These are phyloP conservation scores for Brassica hybrid DNA, from an alignment of 441 rosid genomes.

Conservation along the genomic window DNA sequence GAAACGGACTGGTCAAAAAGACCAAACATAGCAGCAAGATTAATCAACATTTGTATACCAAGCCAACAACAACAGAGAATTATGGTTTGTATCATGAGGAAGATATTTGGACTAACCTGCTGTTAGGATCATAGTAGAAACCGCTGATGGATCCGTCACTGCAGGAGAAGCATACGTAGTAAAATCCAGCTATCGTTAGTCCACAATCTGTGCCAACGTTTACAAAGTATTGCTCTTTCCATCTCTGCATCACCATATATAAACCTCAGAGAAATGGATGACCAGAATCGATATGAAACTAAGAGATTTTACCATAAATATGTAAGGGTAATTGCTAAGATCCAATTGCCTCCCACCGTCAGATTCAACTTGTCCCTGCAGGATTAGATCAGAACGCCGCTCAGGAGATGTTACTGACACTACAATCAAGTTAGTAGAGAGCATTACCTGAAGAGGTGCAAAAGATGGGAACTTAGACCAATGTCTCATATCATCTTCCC, in stretches of 20 bases:
- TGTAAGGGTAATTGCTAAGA: slow-evolving; percentile 69
- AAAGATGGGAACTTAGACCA: slow-evolving; percentile 90
- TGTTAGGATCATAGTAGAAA: slow-evolving; percentile 92
- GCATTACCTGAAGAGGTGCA: slow-evolving; percentile 65
- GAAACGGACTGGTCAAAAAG: slow-evolving; percentile 67
- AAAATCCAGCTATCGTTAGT: slow-evolving; percentile 92
- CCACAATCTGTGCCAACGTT: slow-evolving; percentile 97
- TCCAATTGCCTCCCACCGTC: slow-evolving; percentile 92
- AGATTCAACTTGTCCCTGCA: slow-evolving; percentile 73
- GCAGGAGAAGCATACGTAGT: slow-evolving; percentile 96
- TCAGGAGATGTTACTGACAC: slow-evolving; percentile 25
- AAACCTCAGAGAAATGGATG: slow-evolving; percentile 9
- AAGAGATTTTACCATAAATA: slow-evolving; percentile 74
- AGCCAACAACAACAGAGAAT: no score
- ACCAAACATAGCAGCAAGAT: not conserved
- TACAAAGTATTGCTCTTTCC: slow-evolving; percentile 97
- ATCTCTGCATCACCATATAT: slow-evolving; percentile 59
- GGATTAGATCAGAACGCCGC: not conserved
- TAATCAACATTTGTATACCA: not conserved
- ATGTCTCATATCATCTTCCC: slow-evolving; percentile 86
- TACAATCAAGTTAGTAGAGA: slow-evolving; percentile 25
- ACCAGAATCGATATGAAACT: not conserved
- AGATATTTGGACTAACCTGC: slow-evolving; percentile 58
- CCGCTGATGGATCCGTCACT: slow-evolving; percentile 90
- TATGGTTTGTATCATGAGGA: slow-evolving; percentile 6